A percentile compares a stretch with the other conserved stretches of the same genome.
phyloP scores from a whole-genome alignment of 768 basidiomycete genomes.

The Pleurotus tuoliensis region DNA sequence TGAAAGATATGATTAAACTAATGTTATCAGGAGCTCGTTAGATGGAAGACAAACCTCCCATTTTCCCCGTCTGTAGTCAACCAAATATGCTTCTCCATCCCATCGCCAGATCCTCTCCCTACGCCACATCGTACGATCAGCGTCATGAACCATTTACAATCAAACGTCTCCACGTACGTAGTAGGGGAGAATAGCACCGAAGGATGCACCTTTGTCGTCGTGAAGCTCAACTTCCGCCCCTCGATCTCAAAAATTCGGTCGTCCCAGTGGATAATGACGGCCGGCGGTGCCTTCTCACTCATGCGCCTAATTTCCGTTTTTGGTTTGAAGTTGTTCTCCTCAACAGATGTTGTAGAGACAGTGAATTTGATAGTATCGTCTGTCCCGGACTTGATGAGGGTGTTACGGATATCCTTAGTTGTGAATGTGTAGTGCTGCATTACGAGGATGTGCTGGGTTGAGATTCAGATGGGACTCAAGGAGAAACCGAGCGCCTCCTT shows the following conservation, averaged over 20 bases:
- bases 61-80: background rate
- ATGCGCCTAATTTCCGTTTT: background rate
- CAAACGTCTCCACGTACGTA: background rate
- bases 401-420: too few species aligned
- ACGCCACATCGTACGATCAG: background rate
- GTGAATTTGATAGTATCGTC: background rate
- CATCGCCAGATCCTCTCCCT: background rate
- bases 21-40: too few species aligned
- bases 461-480: too few species aligned
- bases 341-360: background rate
- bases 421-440: too few species aligned
- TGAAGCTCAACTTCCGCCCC: slow-evolving; percentile 3
- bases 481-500: too few species aligned
- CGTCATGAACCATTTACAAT: background rate
- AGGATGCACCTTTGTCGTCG: background rate
- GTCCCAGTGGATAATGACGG: background rate
- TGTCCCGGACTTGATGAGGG: background rate
- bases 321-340: background rate
- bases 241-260: background rate
- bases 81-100: slow-evolving; percentile 4
- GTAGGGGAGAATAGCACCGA: background rate
- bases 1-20: background rate
- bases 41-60: background rate
- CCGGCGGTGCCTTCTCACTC: background rate
- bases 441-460: too few species aligned